phyloP scores from a whole-genome alignment of 75 land plant species.

The Selaginella tamariscina region DNA sequence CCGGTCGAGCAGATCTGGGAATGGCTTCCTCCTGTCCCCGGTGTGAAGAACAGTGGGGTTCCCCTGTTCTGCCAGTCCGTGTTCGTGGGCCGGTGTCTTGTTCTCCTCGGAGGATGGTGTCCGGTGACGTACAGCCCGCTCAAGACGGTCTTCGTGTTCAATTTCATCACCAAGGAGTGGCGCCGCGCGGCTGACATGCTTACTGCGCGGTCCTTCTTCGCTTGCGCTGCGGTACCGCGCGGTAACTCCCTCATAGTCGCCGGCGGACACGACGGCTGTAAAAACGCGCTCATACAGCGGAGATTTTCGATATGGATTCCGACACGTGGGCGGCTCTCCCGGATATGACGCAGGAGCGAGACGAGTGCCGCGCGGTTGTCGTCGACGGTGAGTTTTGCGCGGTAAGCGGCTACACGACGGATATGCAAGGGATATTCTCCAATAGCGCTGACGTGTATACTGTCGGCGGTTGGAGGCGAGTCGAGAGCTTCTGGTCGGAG shows the following conservation, averaged over 20 bases:
- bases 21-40: conserved; percentile 22
- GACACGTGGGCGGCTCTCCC: conserved; percentile 38
- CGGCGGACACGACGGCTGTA: too few species aligned
- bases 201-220: conserved; percentile 47
- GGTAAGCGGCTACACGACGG: conserved; percentile 53
- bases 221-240: too few species aligned
- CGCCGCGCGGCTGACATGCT: conserved; percentile 36
- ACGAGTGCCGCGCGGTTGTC: conserved; percentile 45
- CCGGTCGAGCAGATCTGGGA: conserved; percentile 17
- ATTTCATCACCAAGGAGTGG: too few species aligned
- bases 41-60: conserved; percentile 11
- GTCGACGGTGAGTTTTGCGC: conserved; percentile 35
- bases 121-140: too few species aligned
- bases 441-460: conserved; percentile 32
- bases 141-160: too few species aligned
- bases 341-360: conserved; percentile 46
- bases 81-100: conserved; percentile 20
- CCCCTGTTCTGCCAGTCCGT: conserved; percentile 31
- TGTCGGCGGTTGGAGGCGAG: too few species aligned
- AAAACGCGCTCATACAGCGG: conserved; percentile 30
- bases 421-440: conserved; percentile 42
- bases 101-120: too few species aligned
- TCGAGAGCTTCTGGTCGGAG: too few species aligned
- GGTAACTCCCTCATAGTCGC: too few species aligned
- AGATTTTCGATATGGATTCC: conserved; percentile 32